Conservation (phyloP, 331 rosid species). For the Quercus tomentella region DNA sequence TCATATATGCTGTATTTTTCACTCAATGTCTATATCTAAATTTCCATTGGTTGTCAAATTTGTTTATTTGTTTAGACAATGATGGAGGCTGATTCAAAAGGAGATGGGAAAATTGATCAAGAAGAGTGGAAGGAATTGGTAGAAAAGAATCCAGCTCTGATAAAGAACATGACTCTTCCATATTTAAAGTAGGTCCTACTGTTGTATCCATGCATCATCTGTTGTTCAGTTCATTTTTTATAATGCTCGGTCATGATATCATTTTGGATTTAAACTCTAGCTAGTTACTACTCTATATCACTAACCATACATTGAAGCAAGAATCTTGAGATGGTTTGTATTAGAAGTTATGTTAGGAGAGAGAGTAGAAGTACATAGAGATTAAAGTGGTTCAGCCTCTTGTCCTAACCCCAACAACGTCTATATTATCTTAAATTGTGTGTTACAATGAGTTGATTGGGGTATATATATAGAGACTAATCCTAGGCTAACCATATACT, state of each 20-base stretch:
- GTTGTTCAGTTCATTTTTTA: neutral
- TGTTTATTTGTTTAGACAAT: constrained; percentile 37
- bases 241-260: neutral
- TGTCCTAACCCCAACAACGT: too few relatives aligned
- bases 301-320: neutral
- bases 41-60: neutral
- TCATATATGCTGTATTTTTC: constrained; percentile 1
- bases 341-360: too few relatives aligned
- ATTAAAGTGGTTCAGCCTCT: too few relatives aligned
- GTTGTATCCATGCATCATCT: neutral
- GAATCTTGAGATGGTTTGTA: neutral
- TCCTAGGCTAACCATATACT: too few relatives aligned
- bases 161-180: constrained; percentile 73
- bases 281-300: neutral
- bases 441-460: too few relatives aligned
- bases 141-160: constrained; percentile 50
- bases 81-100: constrained; percentile 57
- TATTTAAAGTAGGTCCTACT: constrained; percentile 47
- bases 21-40: neutral
- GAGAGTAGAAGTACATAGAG: too few relatives aligned
- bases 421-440: too few relatives aligned
- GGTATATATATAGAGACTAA: too few relatives aligned
- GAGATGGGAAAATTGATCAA: constrained; percentile 74
- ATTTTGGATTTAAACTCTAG: neutral
- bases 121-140: constrained; percentile 69